Evolutionary conservation across 805 yeast genomes (phyloP).

Genomic region (Komagataella pseudopastoris): DNA sequence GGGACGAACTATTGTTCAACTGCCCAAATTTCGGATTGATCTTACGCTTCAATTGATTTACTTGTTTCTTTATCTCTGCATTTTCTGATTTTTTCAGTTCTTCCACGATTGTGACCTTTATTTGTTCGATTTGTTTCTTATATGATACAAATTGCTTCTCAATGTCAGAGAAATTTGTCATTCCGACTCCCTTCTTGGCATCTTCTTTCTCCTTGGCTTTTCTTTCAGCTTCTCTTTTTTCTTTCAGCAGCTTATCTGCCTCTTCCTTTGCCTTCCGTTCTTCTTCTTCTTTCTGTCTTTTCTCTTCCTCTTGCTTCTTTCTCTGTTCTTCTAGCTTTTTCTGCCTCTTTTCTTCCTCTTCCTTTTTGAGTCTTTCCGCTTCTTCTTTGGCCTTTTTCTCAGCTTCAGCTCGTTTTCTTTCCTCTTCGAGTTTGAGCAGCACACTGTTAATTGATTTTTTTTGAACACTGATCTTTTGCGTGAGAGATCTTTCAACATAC

Average conservation of each 20-base stretch:
- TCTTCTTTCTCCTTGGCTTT: conserved; percentile 4
- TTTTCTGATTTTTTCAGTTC: conserved; percentile 29
- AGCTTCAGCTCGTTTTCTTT: conserved; percentile 7
- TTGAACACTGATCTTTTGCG: not conserved
- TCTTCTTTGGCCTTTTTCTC: conserved; percentile 7
- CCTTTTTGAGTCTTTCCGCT: conserved; percentile 9
- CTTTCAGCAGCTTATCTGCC: conserved; percentile 10
- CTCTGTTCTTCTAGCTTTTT: conserved; percentile 9
- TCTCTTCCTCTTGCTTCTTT: conserved; percentile 4
- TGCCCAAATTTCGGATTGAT: conserved; percentile 90
- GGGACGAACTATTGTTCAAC: conserved; percentile 56
- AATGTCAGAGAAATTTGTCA: conserved; percentile 20
- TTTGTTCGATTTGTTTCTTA: conserved; percentile 37
- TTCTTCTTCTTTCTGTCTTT: conserved; percentile 8
- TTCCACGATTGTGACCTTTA: conserved; percentile 45
- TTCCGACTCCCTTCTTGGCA: conserved; percentile 10
- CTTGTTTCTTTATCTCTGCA: conserved; percentile 30
- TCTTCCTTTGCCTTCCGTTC: conserved; percentile 11
- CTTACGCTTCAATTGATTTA: conserved; percentile 53
- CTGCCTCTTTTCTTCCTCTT: conserved; percentile 10
- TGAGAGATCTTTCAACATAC: not conserved
- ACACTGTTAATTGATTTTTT: not conserved
- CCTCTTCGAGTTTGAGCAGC: not conserved
- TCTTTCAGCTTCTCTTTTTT: conserved; percentile 8
- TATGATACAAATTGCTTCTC: conserved; percentile 32